Evolutionary conservation across 2,329 filamentous ascomycete genomes (phyloP), one percentile per base, ranked within the genome.

Genomic region (Diplodia mutila): DNA sequence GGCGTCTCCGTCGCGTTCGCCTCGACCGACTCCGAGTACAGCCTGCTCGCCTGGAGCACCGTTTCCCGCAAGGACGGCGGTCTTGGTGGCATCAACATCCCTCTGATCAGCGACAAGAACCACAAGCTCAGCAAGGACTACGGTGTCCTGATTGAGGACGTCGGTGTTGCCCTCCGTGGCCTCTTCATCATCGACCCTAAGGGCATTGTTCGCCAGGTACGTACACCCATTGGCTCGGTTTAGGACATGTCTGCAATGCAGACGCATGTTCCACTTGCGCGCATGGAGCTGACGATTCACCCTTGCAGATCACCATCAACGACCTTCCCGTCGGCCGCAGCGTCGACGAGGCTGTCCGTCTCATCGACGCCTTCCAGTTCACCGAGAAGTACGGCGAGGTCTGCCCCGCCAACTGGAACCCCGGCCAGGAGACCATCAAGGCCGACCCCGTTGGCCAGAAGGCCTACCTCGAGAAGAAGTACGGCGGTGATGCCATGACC

Each of bases 181-280:
- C 81, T 89, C 54, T 90, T 90, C 81, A 83, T 90, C 79, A 89
- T 90, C 73, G 88, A 90, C 75, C 87, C 87, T 69, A 85, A 86
- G 77, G 87, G 87, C 66, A 77, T 83, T 32, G 80, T 90, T 29
- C 80, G 87, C 70, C 86, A 81, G 74, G 78, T 79, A 69, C 59
- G 75, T 75, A 42, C 25, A 34, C 39, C 42, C 23, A 57, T 51
- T 55, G 52, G 63, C 61, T 21, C 14, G 32, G 61, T 65, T 34
- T 54, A 21, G 32, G 48, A 52, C 27, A 11, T 48, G 18, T 16
- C 23, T n/a, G 16, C 39, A 14, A 55, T 53, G 61, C 48, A 49
- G 49, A 12, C 42, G 25, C 66, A 65, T 48, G 63, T 66, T 55
- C 53, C 63, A 48, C n/a, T 29, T 29, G 21, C 18, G 14, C 25